Base-by-base conservation (phyloP, 2,329 filamentous ascomycete species). In the Penicillium sp. region DNA sequence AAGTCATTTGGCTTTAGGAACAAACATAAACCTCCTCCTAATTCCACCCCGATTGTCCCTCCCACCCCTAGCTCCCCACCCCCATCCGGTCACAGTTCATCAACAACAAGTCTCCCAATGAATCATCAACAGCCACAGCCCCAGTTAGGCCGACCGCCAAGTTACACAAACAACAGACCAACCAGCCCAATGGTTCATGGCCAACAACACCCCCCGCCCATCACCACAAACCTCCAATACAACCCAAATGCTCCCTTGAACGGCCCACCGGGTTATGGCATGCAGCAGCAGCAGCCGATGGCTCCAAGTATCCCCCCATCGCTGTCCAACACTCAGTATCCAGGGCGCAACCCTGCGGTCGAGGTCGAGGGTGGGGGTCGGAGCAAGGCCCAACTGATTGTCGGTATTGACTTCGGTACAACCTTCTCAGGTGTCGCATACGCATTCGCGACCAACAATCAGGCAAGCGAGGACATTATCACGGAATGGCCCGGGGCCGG, bases 361-460 rank as follows among this genome's bases (percentile, higher is more conserved):
- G 93, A 97, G 76, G 90, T 96, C 36, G 91, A 96, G 68, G 92
- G 90, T 58, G 90, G 87, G 68, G 91, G 88, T 70, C 87, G 91
- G 73, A 96, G 88, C 80, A 97, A 97, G 81, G 90, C 94, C 52
- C 94, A 97, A 80, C 82, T 99, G 70, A 99, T 99, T 75, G 94
- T 99, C 54, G 94, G 94, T 65, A 97, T 99, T 73, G 94, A 99
- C 78, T 99, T 99, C 82, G 94, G 94, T 65, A 99, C 94, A 19
- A 99, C 94, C 5, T 99, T 97, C 75, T 97, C 94, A 3, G 94
- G 94, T 73, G 93, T 97, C 62, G 92, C 92, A 33, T 99, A 97
- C 73, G 87, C 87, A 43, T 90, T 90, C 77, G 92, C 92, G 60
- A 97, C 93, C 59, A 97, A 97, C 78, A 96, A 93, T 67, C 92